Base-by-base conservation (phyloP, 306 rosid species). In the Cucurbita argyrosperma region DNA sequence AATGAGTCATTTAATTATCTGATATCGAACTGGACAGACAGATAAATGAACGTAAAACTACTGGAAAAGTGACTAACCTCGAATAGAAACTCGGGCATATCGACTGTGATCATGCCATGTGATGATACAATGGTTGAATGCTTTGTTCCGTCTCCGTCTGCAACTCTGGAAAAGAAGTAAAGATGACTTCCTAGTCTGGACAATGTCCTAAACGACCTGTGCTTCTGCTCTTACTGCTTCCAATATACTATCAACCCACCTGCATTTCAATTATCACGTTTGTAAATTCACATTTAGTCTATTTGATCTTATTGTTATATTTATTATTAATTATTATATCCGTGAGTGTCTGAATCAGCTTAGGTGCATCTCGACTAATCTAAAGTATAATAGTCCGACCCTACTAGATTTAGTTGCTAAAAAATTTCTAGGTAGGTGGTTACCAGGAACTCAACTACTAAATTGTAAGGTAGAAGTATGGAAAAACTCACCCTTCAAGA, bases 161-260 rank as follows among this genome's bases (percentile, higher is more conserved):
- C 10, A 54, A 54, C 12, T 61, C 49, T 16, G 11, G 14, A 19
- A 55, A 55, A 55, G 13, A 18, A 55, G 60, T 55, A 8, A 3
- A 55, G 60, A 55, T 55, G 60, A 55, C 19, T 55, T 18, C 10
- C 30, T n/a, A n/a, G n/a, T n/a, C n/a, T n/a, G n/a, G n/a, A n/a
- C n/a, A n/a, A n/a, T n/a, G n/a, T 18, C 10, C 30, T 19, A 78
- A 64, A 80, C 58, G 76, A 78, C 47, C 66, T 42, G 60, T 35
- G 77, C 80, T 71, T 80, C 80, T 30, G 83, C 79, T 73, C 80
- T 80, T 79, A 95, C 55, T 11, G 99, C 99, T 82, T 91, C 92
- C 51, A 89, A 80, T 68, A 95, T 88, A 82, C 96, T 91, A 63
- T 84, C 90, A 46, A 91, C 96, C 99, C 99, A 91, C 79, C 99